Evolutionary conservation across 257 asterid species (phyloP).

Genomic region (Rubia yunnanensis): DNA sequence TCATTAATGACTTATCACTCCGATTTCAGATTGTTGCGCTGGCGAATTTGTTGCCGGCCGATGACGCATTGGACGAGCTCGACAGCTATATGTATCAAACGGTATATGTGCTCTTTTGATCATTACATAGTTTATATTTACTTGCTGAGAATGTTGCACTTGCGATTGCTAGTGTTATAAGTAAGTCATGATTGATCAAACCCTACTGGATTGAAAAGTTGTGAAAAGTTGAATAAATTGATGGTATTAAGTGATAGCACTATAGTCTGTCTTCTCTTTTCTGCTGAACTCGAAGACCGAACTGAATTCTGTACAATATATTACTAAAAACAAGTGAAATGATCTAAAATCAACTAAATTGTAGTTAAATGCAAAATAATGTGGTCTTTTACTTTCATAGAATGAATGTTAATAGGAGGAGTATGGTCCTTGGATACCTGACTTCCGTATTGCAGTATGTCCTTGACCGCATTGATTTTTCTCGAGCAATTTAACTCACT

Average conservation of each 20-base stretch:
- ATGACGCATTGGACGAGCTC: conserved; percentile 77
- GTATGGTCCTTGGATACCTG: neutral
- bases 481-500: neutral
- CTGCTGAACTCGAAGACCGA: no score
- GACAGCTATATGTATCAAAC: conserved; percentile 99
- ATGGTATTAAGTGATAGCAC: neutral
- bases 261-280: neutral
- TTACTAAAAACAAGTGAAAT: no score
- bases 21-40: conserved; percentile 68
- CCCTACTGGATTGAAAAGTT: neutral
- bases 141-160: neutral
- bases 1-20: neutral
- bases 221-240: neutral
- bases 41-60: conserved; percentile 86
- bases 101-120: conserved; percentile 21
- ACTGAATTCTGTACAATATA: no score
- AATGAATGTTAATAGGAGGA: neutral
- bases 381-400: neutral
- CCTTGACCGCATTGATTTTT: neutral
- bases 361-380: neutral
- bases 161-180: neutral
- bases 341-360: neutral
- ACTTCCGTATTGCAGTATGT: neutral
- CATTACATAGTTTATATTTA: neutral
- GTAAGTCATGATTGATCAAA: neutral